These are phyloP conservation scores for Ziziphus jujuba DNA, from an alignment of 306 rosid genomes.

Conservation along the genomic window DNA sequence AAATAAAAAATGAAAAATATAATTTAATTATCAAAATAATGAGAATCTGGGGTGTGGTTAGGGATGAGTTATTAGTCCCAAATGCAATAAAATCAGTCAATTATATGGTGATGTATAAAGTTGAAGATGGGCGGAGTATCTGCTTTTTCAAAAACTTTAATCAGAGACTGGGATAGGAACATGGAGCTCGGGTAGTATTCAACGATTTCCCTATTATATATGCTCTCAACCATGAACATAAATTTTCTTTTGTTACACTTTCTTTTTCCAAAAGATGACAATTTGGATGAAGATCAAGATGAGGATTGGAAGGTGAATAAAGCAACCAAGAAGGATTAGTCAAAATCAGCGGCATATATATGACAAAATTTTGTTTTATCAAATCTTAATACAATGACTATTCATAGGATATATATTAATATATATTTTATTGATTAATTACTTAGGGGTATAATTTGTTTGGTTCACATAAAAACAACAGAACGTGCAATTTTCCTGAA, in stretches of 20 bases:
- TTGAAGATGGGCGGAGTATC: constrained; percentile 18
- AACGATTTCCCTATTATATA: neutral
- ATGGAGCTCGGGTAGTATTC: neutral
- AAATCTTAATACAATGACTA: neutral
- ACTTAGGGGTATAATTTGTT: neutral
- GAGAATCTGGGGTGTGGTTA: no score
- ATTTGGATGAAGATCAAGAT: neutral
- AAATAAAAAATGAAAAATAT: no score
- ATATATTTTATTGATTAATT: no score
- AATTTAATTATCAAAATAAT: no score
- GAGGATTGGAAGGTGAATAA: neutral
- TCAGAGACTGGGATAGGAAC: neutral
- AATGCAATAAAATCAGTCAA: constrained; percentile 4
- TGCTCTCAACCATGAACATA: neutral
- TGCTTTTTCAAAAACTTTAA: neutral
- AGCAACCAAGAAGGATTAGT: constrained; percentile 7
- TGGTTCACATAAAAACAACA: neutral
- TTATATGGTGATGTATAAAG: constrained; percentile 9
- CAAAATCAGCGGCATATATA: neutral
- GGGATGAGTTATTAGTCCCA: constrained; percentile 3
- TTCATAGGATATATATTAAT: neutral
- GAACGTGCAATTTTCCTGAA: neutral
- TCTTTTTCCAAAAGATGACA: neutral
- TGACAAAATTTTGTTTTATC: neutral
- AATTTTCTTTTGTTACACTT: neutral